Evolutionary conservation across 176 grass and related monocot genomes (phyloP), one percentile per base, ranked within the genome.

Genomic region (Hordeum vulgare): DNA sequence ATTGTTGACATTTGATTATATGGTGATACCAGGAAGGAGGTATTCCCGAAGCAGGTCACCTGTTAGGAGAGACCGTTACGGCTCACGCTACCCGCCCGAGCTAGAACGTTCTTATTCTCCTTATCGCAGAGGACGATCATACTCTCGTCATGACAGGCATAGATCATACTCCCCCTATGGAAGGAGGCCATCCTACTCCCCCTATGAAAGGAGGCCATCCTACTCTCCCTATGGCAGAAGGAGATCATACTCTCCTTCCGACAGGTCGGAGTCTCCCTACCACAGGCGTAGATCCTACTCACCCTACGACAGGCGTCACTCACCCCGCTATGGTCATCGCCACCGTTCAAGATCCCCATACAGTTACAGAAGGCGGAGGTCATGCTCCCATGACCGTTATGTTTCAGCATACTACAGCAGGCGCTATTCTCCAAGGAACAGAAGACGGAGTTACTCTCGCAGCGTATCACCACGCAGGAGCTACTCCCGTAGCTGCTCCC

Each of bases 1-100:
- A 11, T 66, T 64, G 9, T 24, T 54, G 44, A 68, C 39, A 45
- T 58, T 81, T 60, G 13, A 35, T 80, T 83, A 54, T 61, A 35
- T 54, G 75, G 45, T 76, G 39, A 82, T 21, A 64, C 36, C 76
- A 91, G 89, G 40, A 25, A 74, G 69, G 15, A 84, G 62, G n/a
- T 42, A 77, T 64, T 91, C 87, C n/a, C 39, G 64, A 40, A 91
- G 92, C 80, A 91, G 81, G 63, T 94, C 88, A 4, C 88, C 88
- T 58, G 36, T 77, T 35, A 33, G 54, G 36, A 86, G 91, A 60
- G 73, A 67, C 31, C 82, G 67, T 68, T 80, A 93, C 79, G 51
- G 71, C 18, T 94, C 88, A 40, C 83, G 13, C 28, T 91, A 85
- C 67, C 85, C 89, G 6, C 84, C 86, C 34, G 86, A 78, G 15